phyloP scores from a whole-genome alignment of 2,329 filamentous ascomycete species.

The Pestalotiopsis sp. region DNA sequence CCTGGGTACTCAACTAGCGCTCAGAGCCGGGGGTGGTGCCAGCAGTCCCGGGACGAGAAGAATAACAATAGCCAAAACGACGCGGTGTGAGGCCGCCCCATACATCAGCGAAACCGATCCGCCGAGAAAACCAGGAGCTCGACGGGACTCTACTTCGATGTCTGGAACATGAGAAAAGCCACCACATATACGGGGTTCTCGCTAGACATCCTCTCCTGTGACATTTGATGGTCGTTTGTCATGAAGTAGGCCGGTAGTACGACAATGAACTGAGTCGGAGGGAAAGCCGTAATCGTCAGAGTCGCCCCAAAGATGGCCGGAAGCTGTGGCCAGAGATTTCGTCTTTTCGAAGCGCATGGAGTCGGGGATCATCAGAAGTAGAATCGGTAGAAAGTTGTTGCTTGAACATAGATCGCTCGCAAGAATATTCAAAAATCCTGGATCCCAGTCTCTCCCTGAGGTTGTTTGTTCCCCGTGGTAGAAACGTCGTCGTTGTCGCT shows the following conservation, averaged over 20 bases:
- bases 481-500: slow-evolving; percentile 37
- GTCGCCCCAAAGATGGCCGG: not conserved
- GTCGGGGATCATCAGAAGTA: not conserved
- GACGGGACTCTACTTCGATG: not conserved
- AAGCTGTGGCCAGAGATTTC: not conserved
- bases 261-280: not conserved
- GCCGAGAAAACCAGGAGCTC: not conserved
- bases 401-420: not conserved
- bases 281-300: not conserved
- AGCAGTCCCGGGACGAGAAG: not conserved
- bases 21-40: not conserved
- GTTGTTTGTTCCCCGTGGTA: slow-evolving; percentile 26
- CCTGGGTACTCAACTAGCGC: not conserved
- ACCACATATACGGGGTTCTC: not conserved
- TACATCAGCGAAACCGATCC: not conserved
- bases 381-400: not conserved
- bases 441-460: slow-evolving; percentile 67
- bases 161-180: not conserved
- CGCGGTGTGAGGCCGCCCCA: not conserved
- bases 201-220: not conserved
- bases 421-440: slow-evolving; percentile 68
- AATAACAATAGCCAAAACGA: not conserved
- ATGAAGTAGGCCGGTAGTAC: not conserved
- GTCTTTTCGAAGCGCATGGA: not conserved
- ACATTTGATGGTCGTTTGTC: not conserved